These are phyloP conservation scores for Eutrema heterophyllum DNA, from an alignment of 345 rosid genomes.

Conservation along the genomic window DNA sequence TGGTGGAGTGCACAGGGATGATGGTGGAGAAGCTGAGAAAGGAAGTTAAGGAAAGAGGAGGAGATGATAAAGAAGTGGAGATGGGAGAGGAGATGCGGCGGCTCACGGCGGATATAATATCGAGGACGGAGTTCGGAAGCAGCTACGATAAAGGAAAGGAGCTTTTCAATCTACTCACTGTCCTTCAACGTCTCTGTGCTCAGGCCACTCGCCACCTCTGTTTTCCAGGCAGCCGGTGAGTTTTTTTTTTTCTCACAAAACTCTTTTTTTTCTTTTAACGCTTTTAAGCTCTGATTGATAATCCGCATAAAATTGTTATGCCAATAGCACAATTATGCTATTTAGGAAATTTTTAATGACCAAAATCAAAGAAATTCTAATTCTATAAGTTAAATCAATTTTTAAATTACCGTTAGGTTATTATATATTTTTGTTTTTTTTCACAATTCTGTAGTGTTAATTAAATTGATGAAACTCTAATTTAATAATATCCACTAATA, in stretches of 20 bases:
- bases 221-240: slow-evolving; percentile 88
- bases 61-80: slow-evolving; percentile 81
- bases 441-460: not conserved
- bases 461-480: not conserved
- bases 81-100: slow-evolving; percentile 68
- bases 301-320: too few species aligned
- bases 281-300: not conserved
- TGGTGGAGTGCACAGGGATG: slow-evolving; percentile 77
- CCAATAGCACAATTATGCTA: not conserved
- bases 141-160: slow-evolving; percentile 79
- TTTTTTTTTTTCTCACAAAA: not conserved
- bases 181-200: slow-evolving; percentile 65
- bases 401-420: too few species aligned
- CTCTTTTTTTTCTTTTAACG: not conserved
- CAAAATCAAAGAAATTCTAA: not conserved
- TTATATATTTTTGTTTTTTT: too few species aligned
- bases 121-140: slow-evolving; percentile 77
- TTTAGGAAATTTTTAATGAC: too few species aligned
- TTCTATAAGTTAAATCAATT: not conserved
- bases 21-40: slow-evolving; percentile 53
- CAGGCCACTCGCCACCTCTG: slow-evolving; percentile 80
- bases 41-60: slow-evolving; percentile 43
- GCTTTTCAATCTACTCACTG: slow-evolving; percentile 59
- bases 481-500: not conserved
- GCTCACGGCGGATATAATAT: slow-evolving; percentile 82